Percentiles rank a stretch among this genome's conserved stretches.
Conservation (phyloP, 73 alveolate genomes). For the Stentor roeselii region DNA sequence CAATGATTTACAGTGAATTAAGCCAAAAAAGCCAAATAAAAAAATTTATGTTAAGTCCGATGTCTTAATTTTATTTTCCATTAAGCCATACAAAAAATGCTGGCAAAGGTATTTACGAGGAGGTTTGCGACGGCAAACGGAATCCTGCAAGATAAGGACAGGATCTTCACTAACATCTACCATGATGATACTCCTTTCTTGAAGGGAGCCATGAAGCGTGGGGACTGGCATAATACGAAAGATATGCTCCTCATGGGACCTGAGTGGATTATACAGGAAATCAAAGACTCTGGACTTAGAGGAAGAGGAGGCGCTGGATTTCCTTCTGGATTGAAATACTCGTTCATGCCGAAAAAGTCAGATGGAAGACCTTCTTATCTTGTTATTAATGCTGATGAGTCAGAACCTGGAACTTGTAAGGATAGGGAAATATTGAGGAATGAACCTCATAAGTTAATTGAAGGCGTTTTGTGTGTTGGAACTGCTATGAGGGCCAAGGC, state of each 20-base stretch:
- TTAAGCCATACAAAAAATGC: background rate
- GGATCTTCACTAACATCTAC: constrained; percentile 63
- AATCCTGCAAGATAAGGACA: constrained; percentile 53
- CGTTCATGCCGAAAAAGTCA: constrained; percentile 86
- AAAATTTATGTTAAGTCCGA: too few species aligned
- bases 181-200: constrained; percentile 47
- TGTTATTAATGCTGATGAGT: constrained; percentile 71
- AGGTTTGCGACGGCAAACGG: constrained; percentile 33
- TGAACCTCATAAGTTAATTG: constrained; percentile 68
- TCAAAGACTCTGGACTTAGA: constrained; percentile 79
- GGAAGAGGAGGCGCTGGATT: constrained; percentile 95
- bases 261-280: constrained; percentile 86
- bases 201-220: constrained; percentile 63
- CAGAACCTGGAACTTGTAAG: constrained; percentile 81
- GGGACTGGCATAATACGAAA: constrained; percentile 88
- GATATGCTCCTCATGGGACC: constrained; percentile 80
- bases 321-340: constrained; percentile 84
- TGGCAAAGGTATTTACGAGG: background rate
- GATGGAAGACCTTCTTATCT: constrained; percentile 80
- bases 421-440: constrained; percentile 65
- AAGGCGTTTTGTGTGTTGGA: constrained; percentile 68
- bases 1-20: too few species aligned
- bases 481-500: constrained; percentile 71
- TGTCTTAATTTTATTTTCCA: too few species aligned
- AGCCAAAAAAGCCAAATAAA: too few species aligned